Evolutionary conservation across 1,139 yeast species (phyloP), one percentile per base, ranked within the genome.

Genomic region (Kodamaea fungicola): DNA sequence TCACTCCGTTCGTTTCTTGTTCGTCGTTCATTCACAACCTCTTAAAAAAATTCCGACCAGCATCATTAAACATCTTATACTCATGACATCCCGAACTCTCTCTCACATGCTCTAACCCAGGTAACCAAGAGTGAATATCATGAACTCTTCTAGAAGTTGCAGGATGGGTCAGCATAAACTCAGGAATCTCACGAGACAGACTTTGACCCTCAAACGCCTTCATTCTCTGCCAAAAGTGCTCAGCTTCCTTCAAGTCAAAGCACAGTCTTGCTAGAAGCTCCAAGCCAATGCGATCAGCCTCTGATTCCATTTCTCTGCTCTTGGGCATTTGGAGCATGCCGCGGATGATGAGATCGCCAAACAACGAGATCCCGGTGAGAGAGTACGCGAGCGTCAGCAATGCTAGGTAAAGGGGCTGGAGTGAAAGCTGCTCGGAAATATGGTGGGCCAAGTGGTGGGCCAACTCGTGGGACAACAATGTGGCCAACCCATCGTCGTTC

Each of bases 391-490:
- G 34, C 0, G 80, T 45, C 5, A 81, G 77, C 7, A 82, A 45
- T 0, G 73, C 47, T 13, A 79, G 66, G 57, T 55, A 50, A 54
- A 53, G 44, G 2, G 92, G 92, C 25, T 80, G 78, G 40, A 74
- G 70, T 10, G 87, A 76, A 32, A 90, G 55, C 50, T 83, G 81
- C 53, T 94, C 99, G 40, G 86, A 83, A 2, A 94, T 78, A 57
- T 92, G 98, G 43, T 95, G 82, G 4, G 97, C 96, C 50, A 92
- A 69, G 55, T 89, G 95, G 62, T 92, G 97, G 0, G 96, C 89
- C 38, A 90, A 76, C 52, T 94, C 99, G 56, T 92, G 99, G 0
- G 96, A 72, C 31, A 92, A 65, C 1, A 94, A 96, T 0, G 97
- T 89, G 9, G 98, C 98, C 31, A 94, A 63, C 1, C 97, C 97